Evolutionary conservation across 192 early-diverging fungal species (phyloP).

Genomic region (Podila verticillata): DNA sequence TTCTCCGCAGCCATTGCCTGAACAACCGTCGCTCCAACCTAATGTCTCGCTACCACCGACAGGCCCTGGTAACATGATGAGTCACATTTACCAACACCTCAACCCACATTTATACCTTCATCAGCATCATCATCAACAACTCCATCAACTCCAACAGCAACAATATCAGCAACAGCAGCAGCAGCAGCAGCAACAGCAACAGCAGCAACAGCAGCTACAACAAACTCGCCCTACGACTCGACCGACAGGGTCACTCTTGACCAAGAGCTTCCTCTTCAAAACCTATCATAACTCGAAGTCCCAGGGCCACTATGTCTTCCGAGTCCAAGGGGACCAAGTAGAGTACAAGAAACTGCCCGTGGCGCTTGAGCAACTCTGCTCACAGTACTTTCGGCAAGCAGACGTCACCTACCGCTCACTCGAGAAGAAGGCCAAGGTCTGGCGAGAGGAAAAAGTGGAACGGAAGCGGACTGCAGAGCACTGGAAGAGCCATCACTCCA

Average conservation of each 20-base stretch:
- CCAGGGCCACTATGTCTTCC: constrained; percentile 32
- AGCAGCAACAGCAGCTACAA: not conserved
- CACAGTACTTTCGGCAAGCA: constrained; percentile 42
- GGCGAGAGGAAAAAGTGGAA: constrained; percentile 18
- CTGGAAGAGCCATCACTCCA: not conserved
- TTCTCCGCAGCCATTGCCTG: not conserved
- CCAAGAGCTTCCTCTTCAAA: constrained; percentile 28
- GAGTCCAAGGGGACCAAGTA: constrained; percentile 9
- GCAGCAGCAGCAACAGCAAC: not conserved
- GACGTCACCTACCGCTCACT: constrained; percentile 20
- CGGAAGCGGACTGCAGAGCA: not conserved
- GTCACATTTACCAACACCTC: not conserved
- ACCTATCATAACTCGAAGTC: constrained; percentile 37
- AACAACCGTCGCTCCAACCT: not conserved
- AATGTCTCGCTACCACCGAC: not conserved
- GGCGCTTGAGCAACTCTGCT: constrained; percentile 21
- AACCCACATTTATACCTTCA: not conserved
- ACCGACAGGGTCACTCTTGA: constrained; percentile 1
- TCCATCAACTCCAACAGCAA: constrained; percentile 2
- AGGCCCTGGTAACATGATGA: not conserved
- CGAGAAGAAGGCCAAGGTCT: constrained; percentile 20
- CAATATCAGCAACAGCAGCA: not conserved
- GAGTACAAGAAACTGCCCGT: constrained; percentile 26
- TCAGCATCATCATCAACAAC: not conserved
- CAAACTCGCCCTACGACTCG: not conserved